Evolutionary conservation across 768 basidiomycete genomes (phyloP), one percentile per base, ranked within the genome.

Genomic region (Daedalea quercina): DNA sequence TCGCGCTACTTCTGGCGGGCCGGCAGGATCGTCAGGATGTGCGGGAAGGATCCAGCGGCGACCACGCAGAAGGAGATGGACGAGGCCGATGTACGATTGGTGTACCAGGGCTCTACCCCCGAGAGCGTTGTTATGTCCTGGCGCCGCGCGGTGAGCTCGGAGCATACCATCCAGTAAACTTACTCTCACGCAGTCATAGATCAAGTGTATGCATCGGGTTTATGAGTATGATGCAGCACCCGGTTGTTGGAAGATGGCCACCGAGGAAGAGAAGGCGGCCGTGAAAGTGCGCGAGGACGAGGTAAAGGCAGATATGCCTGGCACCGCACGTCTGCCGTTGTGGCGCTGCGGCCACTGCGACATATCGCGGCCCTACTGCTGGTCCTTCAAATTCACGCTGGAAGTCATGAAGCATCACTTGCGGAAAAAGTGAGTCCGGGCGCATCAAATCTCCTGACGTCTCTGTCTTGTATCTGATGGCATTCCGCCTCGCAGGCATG

Each of bases 31-130:
- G 20, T 55, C 33, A 19, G 20, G 15, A n/a, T 28, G 3, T 55
- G 49, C 17, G 54, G 50, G 2, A 23, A 44, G 31, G 54, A 55
- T 19, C 54, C 54, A 9, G 31, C 37, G 4, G 44, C 17, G 8
- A 40, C 25, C 17, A 55, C 54, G 2, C 19, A 20, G 24, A 19
- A n/a, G 1, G 49, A 55, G 12, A 51, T 55, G 54, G 31, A 45
- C 15, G 44, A 15, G 2, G 28, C 41, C 19, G 24, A 41, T 17
- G 43, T 43, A 2, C 25, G 53, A 3, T 17, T 54, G 3, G 31
- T 28, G 17, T 31, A 33, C 25, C 3, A 23, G 3, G 4, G 6
- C 4, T 11, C 28, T 31, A 6, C 4, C 11, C 6, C 4, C 28
- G 28, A 11, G 11, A 11, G 28, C 28, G 11, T 3, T 4, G 23